Percentiles rank a stretch among this genome's conserved stretches.
phyloP scores from a whole-genome alignment of 768 basidiomycete species.

The Boletus tomentosulus region DNA sequence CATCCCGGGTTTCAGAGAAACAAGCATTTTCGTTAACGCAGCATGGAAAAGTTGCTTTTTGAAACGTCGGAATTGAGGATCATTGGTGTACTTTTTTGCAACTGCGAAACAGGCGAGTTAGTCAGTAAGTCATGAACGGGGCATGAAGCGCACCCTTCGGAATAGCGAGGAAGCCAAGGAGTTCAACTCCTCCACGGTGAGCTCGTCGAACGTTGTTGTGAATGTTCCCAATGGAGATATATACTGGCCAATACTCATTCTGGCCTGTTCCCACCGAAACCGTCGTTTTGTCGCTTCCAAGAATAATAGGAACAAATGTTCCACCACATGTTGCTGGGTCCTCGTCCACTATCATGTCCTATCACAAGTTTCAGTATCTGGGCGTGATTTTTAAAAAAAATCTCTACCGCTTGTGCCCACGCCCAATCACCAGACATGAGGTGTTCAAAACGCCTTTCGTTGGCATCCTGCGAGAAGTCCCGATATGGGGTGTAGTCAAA shows the following conservation, averaged over 20 bases:
- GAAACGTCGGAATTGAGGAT: slow-evolving; percentile 25
- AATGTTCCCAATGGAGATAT: slow-evolving; percentile 16
- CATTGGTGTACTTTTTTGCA: slow-evolving; percentile 3
- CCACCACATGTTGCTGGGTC: slow-evolving; percentile 9
- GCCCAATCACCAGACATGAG: slow-evolving; percentile 13
- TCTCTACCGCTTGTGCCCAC: slow-evolving; percentile 4
- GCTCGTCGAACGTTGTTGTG: slow-evolving; percentile 8
- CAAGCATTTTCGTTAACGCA: slow-evolving; percentile 14
- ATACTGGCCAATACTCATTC: slow-evolving; percentile 16
- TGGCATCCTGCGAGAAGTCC: slow-evolving; percentile 1
- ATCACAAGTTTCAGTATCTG: background rate
- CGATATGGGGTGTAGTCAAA: background rate
- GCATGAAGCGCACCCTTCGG: slow-evolving; percentile 16
- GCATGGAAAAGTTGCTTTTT: slow-evolving; percentile 32
- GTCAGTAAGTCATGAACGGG: too few relatives aligned
- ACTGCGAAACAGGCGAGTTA: background rate
- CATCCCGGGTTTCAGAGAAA: slow-evolving; percentile 20
- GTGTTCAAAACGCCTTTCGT: background rate
- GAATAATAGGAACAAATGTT: slow-evolving; percentile 13
- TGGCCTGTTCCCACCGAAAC: slow-evolving; percentile 13
- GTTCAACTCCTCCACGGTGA: slow-evolving; percentile 9
- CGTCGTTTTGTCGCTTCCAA: slow-evolving; percentile 18
- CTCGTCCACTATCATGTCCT: slow-evolving; percentile 26
- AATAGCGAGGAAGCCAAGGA: slow-evolving; percentile 27
- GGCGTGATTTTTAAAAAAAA: background rate